Evolutionary conservation across 2,329 filamentous ascomycete species (phyloP), one percentile per base, ranked within the genome.

Genomic region (Arthrocladium fulminans): DNA sequence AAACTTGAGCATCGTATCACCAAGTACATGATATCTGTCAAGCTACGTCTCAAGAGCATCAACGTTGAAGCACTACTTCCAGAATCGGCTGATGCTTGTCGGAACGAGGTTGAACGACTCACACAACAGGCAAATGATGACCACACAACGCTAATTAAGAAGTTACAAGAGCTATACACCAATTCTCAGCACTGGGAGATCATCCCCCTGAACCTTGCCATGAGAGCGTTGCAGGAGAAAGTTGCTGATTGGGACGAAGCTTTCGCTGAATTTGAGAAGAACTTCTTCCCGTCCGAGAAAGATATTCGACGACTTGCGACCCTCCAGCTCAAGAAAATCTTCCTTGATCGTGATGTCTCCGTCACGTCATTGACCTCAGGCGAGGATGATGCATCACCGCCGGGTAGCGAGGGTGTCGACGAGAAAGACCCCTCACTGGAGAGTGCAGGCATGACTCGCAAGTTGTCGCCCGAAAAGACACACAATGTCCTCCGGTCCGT

Each of bases 121-220:
- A 79, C 76, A 29, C 86, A 83, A 60, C 86, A 83, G 56, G 86
- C 86, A 0, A 84, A 88, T 51, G 88, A 94, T 30, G 90, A 98
- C 54, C 84, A 94, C 58, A 71, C 77, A 3, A 73, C 76, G 47
- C 72, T 97, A 45, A 74, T 88, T 44, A 78, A 78, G 45, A 86
- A 87, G 53, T 73, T 98, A 8, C 88, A 96, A 63, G 82, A 89
- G 27, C 87, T 86, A 53, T 98, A 98, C 62, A 88, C 92, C 70
- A 83, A 83, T 54, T 95, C 89, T 2, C 89, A 88, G 61, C 97
- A 97, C 63, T 98, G 95, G 70, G 92, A 98, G 66, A 83, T 96
- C 47, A 89, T 97, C 43, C 92, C 94, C 0, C 76, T 98, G 54
- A 98, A 97, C 58, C 77, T 84, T 49, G 85, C 90, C 6, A 79